Conservation (phyloP, 805 yeast species). For the Cyberlindnera veronae region DNA sequence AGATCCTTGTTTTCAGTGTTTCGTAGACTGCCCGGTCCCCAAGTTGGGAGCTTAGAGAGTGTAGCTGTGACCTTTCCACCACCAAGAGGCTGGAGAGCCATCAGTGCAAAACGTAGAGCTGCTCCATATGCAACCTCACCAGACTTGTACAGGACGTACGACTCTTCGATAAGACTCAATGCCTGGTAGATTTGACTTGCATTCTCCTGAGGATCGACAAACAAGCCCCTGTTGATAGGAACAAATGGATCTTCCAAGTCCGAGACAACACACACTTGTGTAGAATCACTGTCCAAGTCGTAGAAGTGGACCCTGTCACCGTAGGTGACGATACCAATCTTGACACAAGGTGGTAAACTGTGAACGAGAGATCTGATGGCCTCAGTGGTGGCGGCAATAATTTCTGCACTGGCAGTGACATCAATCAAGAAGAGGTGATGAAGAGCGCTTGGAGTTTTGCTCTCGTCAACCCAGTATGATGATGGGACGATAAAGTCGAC, state of each 20-base stretch:
- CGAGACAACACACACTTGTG: conserved; percentile 56
- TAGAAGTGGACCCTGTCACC: conserved; percentile 72
- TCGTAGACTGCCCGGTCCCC: conserved; percentile 74
- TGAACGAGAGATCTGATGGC: conserved; percentile 58
- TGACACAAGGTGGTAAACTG: conserved; percentile 22
- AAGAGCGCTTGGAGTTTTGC: conserved; percentile 42
- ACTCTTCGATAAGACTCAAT: conserved; percentile 54
- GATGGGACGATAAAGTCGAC: conserved; percentile 81
- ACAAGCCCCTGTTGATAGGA: conserved; percentile 76
- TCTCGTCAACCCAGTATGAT: conserved; percentile 55
- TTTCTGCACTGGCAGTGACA: conserved; percentile 55
- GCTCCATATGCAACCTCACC: conserved; percentile 73
- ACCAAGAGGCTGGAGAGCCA: conserved; percentile 59
- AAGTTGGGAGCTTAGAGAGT: conserved; percentile 66
- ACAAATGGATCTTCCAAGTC: conserved; percentile 78
- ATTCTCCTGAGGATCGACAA: conserved; percentile 74
- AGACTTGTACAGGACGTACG: conserved; percentile 36
- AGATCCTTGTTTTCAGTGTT: conserved; percentile 32
- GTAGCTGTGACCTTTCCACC: conserved; percentile 82
- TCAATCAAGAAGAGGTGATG: conserved; percentile 76
- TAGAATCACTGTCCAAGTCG: conserved; percentile 54
- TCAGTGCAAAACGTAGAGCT: conserved; percentile 65
- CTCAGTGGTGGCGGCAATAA: conserved; percentile 63
- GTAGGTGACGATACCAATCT: conserved; percentile 70
- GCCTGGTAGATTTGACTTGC: conserved; percentile 62